Percentiles rank a stretch among this genome's conserved stretches.
Evolutionary conservation across 2,329 filamentous ascomycete species (phyloP).

Genomic region (Davidsoniella neocaledoniae): DNA sequence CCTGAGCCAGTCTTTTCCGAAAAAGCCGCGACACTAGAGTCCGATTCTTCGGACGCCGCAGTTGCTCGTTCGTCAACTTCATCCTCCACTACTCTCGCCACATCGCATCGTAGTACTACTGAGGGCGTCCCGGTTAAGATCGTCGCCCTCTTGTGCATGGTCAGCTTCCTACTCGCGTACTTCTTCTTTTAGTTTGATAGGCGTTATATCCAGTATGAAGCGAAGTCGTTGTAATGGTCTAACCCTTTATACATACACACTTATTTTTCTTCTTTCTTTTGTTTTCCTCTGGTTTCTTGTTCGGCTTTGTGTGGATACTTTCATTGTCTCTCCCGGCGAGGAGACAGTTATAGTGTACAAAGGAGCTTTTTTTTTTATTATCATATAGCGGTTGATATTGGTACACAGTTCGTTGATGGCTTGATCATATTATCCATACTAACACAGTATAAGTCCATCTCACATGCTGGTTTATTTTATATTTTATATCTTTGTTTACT

Average conservation of each 20-base stretch:
- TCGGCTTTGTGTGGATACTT: background rate
- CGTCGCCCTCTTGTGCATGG: conserved; percentile 64
- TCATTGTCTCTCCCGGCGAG: too few relatives aligned
- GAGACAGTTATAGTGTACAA: too few relatives aligned
- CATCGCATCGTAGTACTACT: conserved; percentile 9
- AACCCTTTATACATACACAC: background rate
- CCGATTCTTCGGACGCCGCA: background rate
- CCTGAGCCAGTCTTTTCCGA: conserved; percentile 1
- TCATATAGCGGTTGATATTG: background rate
- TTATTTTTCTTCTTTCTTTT: background rate
- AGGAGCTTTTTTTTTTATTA: too few relatives aligned
- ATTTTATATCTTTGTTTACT: background rate
- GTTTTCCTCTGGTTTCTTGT: conserved; percentile 1
- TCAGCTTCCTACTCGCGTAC: conserved; percentile 89
- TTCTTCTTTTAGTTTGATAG: conserved; percentile 60
- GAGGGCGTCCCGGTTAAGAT: conserved; percentile 79
- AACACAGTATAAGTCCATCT: background rate
- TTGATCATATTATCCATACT: background rate
- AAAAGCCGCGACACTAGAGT: background rate
- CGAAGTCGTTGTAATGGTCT: conserved; percentile 7
- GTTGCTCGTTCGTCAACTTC: background rate
- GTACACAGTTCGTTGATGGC: background rate
- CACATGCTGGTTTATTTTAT: background rate
- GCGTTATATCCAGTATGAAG: background rate
- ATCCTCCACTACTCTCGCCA: background rate